These are phyloP conservation scores for Fragilariopsis cylindrus DNA, from an alignment of 108 stramenopile genomes.

Conservation along the genomic window DNA sequence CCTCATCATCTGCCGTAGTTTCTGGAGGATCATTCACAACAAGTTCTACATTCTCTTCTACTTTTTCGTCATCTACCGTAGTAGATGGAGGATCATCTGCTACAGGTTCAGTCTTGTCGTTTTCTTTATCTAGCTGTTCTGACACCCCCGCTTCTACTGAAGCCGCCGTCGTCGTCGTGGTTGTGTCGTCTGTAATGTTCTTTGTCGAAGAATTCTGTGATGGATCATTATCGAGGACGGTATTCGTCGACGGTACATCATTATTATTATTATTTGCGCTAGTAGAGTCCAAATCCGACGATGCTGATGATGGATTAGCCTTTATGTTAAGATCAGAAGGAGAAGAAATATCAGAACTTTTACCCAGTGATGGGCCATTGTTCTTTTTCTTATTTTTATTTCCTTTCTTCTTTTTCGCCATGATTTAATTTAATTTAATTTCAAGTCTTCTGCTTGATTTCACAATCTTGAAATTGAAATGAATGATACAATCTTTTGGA, in stretches of 20 bases:
- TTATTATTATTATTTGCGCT: not conserved
- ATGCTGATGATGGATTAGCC: not conserved
- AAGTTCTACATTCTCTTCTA: not conserved
- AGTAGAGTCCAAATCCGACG: not conserved
- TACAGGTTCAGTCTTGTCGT: no score
- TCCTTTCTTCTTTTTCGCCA: not conserved
- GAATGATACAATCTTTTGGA: no score
- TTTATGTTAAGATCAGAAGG: not conserved
- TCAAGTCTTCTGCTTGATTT: no score
- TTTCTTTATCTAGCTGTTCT: no score
- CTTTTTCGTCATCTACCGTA: not conserved
- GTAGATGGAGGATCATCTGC: no score
- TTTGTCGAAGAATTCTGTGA: no score
- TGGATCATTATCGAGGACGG: no score
- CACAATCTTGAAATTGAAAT: no score
- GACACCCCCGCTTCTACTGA: no score
- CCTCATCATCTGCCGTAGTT: not conserved
- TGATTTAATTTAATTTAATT: not conserved
- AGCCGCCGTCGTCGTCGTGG: no score
- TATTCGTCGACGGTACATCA: not conserved
- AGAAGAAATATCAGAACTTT: not conserved
- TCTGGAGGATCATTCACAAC: not conserved
- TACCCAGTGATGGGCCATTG: not conserved
- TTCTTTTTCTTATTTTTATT: constrained; percentile 6
- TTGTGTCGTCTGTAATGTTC: no score